Evolutionary conservation across 2,329 filamentous ascomycete species (phyloP).

Genomic region (Talaromyces sp.): DNA sequence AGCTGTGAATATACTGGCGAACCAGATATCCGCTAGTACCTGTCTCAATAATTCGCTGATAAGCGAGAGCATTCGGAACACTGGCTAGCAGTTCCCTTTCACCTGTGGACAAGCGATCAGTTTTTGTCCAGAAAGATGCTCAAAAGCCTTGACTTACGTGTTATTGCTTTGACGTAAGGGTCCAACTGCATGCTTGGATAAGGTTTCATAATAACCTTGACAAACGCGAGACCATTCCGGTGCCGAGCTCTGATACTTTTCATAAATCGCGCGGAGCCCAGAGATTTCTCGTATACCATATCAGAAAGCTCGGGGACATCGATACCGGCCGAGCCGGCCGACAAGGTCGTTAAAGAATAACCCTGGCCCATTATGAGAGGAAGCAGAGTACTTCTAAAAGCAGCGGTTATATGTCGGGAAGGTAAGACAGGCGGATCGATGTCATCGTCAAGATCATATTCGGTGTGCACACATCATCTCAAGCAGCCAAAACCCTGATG

Average conservation of each 20-base stretch:
- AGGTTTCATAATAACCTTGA: constrained; percentile 93
- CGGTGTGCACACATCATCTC: background rate
- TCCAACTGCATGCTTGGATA: constrained; percentile 77
- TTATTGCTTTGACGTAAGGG: constrained; percentile 71
- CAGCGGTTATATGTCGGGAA: background rate
- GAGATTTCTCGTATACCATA: constrained; percentile 83
- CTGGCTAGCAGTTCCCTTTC: constrained; percentile 76
- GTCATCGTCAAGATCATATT: constrained; percentile 1
- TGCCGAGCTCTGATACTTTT: constrained; percentile 91
- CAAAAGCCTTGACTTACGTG: constrained; percentile 53
- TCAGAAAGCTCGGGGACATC: constrained; percentile 90
- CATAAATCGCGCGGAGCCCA: constrained; percentile 92
- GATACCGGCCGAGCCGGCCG: constrained; percentile 86
- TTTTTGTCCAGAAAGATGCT: background rate
- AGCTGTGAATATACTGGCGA: constrained; percentile 93
- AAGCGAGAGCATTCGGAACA: constrained; percentile 85
- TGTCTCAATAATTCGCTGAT: constrained; percentile 88
- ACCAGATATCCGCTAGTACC: constrained; percentile 88
- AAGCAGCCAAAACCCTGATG: too few relatives aligned
- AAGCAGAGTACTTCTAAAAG: constrained; percentile 1
- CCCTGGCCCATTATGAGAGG: constrained; percentile 77
- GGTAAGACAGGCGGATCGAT: background rate
- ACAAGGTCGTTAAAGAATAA: constrained; percentile 88
- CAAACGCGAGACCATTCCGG: constrained; percentile 84
- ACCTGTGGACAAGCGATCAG: constrained; percentile 47